Evolutionary conservation across 352 stramenopile species (phyloP).

Genomic region (Phytophthora sp.): DNA sequence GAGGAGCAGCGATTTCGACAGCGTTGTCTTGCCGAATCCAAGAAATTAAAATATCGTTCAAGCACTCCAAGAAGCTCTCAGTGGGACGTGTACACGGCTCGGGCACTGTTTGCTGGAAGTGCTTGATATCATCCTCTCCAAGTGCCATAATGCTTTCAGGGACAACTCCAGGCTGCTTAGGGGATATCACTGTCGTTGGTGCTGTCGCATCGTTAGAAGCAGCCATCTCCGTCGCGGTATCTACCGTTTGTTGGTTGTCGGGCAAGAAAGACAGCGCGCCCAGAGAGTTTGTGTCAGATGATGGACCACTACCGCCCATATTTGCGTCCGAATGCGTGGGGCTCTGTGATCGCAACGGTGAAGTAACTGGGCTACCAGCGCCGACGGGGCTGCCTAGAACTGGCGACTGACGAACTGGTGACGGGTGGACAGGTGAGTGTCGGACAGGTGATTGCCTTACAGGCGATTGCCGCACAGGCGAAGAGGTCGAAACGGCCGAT

Average conservation of each 20-base stretch:
- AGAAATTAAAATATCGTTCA: slow-evolving; percentile 86
- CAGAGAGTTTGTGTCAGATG: slow-evolving; percentile 67
- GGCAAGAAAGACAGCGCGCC: slow-evolving; percentile 84
- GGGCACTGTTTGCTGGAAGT: slow-evolving; percentile 75
- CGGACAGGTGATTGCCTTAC: slow-evolving; percentile 41
- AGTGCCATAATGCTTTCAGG: slow-evolving; percentile 64
- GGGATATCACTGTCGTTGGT: slow-evolving; percentile 15
- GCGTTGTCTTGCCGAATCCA: slow-evolving; percentile 84
- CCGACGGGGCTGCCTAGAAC: slow-evolving; percentile 55
- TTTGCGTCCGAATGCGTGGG: slow-evolving; percentile 74
- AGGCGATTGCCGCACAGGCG: slow-evolving; percentile 51
- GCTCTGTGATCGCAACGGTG: slow-evolving; percentile 62
- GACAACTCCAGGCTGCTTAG: slow-evolving; percentile 40
- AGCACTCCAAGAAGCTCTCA: slow-evolving; percentile 76
- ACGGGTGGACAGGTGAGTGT: slow-evolving; percentile 49
- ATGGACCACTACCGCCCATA: slow-evolving; percentile 49
- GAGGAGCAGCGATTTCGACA: slow-evolving; percentile 58
- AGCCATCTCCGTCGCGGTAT: slow-evolving; percentile 40
- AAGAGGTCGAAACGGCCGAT: slow-evolving; percentile 46
- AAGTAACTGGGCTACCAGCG: slow-evolving; percentile 59
- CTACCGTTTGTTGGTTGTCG: slow-evolving; percentile 56
- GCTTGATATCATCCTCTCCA: slow-evolving; percentile 78
- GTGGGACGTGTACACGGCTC: slow-evolving; percentile 65
- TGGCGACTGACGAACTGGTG: slow-evolving; percentile 53
- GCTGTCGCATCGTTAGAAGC: slow-evolving; percentile 27